Evolutionary conservation across 495 filamentous ascomycete species (phyloP).

Genomic region (Aspergillus sclerotioniger): DNA sequence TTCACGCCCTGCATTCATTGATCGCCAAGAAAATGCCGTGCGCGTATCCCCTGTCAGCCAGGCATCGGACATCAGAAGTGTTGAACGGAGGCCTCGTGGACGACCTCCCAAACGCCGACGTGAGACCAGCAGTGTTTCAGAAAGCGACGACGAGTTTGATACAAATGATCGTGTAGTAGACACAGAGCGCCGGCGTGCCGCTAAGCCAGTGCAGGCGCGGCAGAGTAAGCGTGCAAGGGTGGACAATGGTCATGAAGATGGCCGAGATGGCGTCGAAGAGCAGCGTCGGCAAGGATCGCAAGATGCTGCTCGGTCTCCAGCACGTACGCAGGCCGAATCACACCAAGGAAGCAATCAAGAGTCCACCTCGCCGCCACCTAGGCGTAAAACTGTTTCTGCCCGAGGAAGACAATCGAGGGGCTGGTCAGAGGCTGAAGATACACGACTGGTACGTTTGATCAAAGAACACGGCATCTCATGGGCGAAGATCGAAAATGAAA

Average conservation of each 20-base stretch:
- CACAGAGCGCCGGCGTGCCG: conserved; percentile 17
- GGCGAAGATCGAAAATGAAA: conserved; percentile 28
- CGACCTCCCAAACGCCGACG: conserved; percentile 22
- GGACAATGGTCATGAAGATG: not conserved
- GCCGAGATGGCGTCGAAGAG: conserved; percentile 4
- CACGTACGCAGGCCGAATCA: not conserved
- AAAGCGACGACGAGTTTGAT: conserved; percentile 21
- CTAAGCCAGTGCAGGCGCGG: conserved; percentile 23
- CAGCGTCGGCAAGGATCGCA: not conserved
- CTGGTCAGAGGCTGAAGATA: conserved; percentile 27
- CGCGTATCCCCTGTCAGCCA: conserved; percentile 33
- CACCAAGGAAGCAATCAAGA: not conserved
- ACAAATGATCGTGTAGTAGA: conserved; percentile 17
- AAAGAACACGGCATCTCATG: conserved; percentile 21
- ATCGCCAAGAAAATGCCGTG: conserved; percentile 32
- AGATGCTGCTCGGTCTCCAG: not conserved
- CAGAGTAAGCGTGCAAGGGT: conserved; percentile 14
- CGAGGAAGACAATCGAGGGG: conserved; percentile 6
- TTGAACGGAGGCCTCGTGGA: conserved; percentile 11
- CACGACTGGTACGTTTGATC: conserved; percentile 29
- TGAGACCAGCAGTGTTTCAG: conserved; percentile 8
- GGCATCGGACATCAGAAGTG: conserved; percentile 14
- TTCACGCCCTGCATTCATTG: conserved; percentile 30
- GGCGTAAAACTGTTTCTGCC: not conserved
- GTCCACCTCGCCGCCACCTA: not conserved